These are phyloP conservation scores for Galerina marginata DNA, from an alignment of 768 basidiomycete genomes.

Conservation along the genomic window DNA sequence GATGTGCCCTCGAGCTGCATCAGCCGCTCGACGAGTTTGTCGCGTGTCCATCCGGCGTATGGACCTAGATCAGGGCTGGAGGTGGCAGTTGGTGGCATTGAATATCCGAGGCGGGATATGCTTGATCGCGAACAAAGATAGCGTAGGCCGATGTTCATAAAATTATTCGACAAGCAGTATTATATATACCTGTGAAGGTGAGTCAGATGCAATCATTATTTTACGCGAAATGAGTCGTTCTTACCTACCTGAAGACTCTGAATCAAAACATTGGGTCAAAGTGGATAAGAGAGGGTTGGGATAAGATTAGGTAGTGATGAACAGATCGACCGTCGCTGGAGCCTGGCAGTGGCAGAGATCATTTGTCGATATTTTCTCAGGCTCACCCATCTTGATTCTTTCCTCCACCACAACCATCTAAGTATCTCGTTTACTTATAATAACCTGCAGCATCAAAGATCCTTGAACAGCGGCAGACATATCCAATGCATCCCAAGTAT, in stretches of 20 bases:
- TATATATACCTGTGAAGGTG: background rate
- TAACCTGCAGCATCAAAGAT: no score
- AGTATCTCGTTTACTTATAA: no score
- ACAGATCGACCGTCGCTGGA: no score
- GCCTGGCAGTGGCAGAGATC: no score
- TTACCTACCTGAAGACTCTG: background rate
- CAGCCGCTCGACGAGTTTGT: conserved; percentile 73
- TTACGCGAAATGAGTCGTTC: background rate
- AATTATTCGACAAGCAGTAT: conserved; percentile 6
- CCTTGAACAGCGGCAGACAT: no score
- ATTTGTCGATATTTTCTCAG: no score
- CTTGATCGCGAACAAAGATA: conserved; percentile 21
- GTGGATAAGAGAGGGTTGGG: no score
- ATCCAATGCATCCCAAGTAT: no score
- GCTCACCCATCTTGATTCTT: no score
- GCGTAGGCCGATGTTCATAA: conserved; percentile 24
- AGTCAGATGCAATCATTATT: background rate
- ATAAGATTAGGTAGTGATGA: no score
- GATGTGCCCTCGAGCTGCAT: conserved; percentile 54
- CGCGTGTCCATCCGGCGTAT: conserved; percentile 49
- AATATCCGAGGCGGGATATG: conserved; percentile 21
- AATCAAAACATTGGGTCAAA: background rate
- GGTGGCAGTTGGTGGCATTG: conserved; percentile 23
- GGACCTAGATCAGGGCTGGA: conserved; percentile 36
- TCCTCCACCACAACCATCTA: no score